phyloP scores from a whole-genome alignment of 768 basidiomycete species.

The Lanmaoa rubissima region DNA sequence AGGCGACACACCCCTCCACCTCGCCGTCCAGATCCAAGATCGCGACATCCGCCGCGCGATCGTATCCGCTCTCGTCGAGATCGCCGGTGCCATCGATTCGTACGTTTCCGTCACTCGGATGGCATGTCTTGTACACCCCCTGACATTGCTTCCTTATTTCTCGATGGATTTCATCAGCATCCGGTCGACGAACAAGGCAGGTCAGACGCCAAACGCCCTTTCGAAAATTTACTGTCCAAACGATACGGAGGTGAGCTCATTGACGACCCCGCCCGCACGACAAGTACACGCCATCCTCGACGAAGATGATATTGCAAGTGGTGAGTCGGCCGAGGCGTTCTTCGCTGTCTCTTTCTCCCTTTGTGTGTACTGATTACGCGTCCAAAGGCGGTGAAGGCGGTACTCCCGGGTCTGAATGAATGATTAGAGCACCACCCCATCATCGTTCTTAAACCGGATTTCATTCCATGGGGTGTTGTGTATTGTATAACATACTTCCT shows the following conservation, averaged over 20 bases:
- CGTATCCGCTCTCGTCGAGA: conserved; percentile 23
- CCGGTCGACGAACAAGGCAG: conserved; percentile 24
- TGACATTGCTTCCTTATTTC: background rate
- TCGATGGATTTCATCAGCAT: conserved; percentile 12
- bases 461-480: background rate
- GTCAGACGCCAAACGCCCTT: conserved; percentile 27
- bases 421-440: background rate
- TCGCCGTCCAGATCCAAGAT: conserved; percentile 24
- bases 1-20: conserved; percentile 30
- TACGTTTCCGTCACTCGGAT: background rate
- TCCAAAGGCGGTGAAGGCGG: conserved; percentile 7
- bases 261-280: conserved; percentile 22
- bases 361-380: background rate
- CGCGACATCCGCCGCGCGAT: conserved; percentile 14
- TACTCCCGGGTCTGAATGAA: background rate
- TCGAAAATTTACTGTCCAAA: conserved; percentile 19
- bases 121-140: background rate
- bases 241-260: conserved; percentile 15
- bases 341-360: background rate
- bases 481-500: background rate
- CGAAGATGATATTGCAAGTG: conserved; percentile 18
- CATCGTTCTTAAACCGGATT: background rate
- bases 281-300: conserved; percentile 7
- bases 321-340: conserved; percentile 5
- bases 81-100: conserved; percentile 26